phyloP scores from a whole-genome alignment of 1,139 yeast species.

The Meyerozyma carpophila region DNA sequence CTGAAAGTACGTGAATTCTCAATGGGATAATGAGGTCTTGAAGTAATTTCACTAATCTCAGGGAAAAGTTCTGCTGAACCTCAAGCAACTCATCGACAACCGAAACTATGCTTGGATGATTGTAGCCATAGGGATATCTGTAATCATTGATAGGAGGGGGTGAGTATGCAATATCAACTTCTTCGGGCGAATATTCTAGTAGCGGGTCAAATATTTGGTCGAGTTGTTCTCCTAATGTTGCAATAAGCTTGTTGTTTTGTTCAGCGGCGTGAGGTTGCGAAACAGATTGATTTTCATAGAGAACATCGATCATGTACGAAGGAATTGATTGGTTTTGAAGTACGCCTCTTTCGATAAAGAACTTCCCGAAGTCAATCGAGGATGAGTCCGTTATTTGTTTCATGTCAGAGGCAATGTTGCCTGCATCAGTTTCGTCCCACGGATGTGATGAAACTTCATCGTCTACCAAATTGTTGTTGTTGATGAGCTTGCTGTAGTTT shows the following conservation, averaged over 20 bases:
- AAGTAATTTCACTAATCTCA: slow-evolving; percentile 63
- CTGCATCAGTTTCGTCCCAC: slow-evolving; percentile 80
- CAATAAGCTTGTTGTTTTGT: slow-evolving; percentile 68
- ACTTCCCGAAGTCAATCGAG: slow-evolving; percentile 55
- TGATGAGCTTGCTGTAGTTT: slow-evolving; percentile 53
- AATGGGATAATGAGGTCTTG: slow-evolving; percentile 78
- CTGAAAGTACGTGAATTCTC: slow-evolving; percentile 57
- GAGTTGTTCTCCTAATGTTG: slow-evolving; percentile 72
- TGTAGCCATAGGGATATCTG: slow-evolving; percentile 12
- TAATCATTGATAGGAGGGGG: slow-evolving; percentile 32
- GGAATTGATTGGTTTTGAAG: slow-evolving; percentile 49
- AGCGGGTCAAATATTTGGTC: slow-evolving; percentile 88
- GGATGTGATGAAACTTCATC: slow-evolving; percentile 7
- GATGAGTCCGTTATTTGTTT: slow-evolving; percentile 39
- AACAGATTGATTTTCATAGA: slow-evolving; percentile 53
- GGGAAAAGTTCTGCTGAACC: slow-evolving; percentile 71
- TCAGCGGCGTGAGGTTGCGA: slow-evolving; percentile 36
- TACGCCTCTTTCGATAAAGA: slow-evolving; percentile 50
- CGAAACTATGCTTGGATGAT: slow-evolving; percentile 23
- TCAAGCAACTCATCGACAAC: slow-evolving; percentile 62
- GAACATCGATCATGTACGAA: slow-evolving; percentile 64
- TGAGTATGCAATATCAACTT: slow-evolving; percentile 61
- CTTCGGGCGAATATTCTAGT: slow-evolving; percentile 87
- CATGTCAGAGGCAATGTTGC: slow-evolving; percentile 63
- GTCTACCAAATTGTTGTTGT: slow-evolving; percentile 14